Percentiles rank a stretch among this genome's conserved stretches.
Evolutionary conservation across 169 alveolate genomes (phyloP).

Genomic region (Cryptosporidium muris): DNA sequence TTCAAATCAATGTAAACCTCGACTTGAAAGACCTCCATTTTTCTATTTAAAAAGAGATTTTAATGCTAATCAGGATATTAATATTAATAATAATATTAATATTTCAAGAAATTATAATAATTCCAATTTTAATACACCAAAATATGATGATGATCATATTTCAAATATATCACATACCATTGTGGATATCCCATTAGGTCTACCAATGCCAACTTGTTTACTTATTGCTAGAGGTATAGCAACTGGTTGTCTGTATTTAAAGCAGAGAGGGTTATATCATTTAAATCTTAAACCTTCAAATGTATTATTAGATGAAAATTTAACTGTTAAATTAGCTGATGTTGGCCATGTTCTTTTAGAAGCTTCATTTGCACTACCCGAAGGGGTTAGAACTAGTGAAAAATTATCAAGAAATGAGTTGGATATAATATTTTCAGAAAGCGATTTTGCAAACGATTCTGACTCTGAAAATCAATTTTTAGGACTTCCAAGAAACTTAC

Average conservation of each 20-base stretch:
- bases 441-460: neutral
- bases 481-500: neutral
- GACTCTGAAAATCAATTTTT: slow-evolving; percentile 7
- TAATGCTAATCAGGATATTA: neutral
- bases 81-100: neutral
- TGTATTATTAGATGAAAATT: slow-evolving; percentile 20
- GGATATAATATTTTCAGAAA: neutral
- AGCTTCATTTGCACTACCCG: slow-evolving; percentile 42
- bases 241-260: slow-evolving; percentile 32
- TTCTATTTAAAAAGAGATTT: neutral
- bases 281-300: slow-evolving; percentile 49
- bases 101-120: neutral
- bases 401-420: neutral
- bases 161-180: neutral
- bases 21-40: slow-evolving; percentile 13
- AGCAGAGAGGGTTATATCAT: slow-evolving; percentile 47
- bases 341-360: slow-evolving; percentile 46
- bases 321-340: slow-evolving; percentile 48
- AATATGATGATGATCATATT: neutral
- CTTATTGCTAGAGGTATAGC: slow-evolving; percentile 45
- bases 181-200: slow-evolving; percentile 17
- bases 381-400: neutral
- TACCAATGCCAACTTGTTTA: slow-evolving; percentile 21
- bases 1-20: neutral
- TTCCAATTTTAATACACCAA: neutral